Evolutionary conservation across 306 rosid genomes (phyloP).

Genomic region (Castanea sativa): DNA sequence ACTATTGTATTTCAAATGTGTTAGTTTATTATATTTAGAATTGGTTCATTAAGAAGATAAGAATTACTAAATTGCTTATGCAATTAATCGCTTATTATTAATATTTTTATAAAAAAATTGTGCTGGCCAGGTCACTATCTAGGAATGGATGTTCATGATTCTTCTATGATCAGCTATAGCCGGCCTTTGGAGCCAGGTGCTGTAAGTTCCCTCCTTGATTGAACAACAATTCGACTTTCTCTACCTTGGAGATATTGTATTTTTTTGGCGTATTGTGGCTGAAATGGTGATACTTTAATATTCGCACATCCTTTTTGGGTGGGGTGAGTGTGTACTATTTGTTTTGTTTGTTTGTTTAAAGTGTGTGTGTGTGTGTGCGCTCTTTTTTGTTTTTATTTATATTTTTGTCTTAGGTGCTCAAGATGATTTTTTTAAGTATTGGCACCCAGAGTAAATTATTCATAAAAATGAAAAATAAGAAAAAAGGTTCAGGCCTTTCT

Average conservation of each 20-base stretch:
- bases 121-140: slow-evolving; percentile 76
- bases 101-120: background rate
- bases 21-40: slow-evolving; percentile 14
- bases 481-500: background rate
- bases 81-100: slow-evolving; percentile 13
- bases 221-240: slow-evolving; percentile 14
- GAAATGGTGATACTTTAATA: slow-evolving; percentile 9
- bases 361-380: no score
- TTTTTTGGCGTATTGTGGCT: background rate
- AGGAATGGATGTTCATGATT: slow-evolving; percentile 95
- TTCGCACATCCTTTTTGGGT: background rate
- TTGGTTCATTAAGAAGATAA: background rate
- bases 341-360: background rate
- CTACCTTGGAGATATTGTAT: background rate
- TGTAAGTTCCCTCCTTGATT: slow-evolving; percentile 63
- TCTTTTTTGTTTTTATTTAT: no score
- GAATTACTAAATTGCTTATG: slow-evolving; percentile 6
- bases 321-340: background rate
- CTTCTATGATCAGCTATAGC: slow-evolving; percentile 60
- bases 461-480: no score
- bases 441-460: background rate
- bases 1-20: slow-evolving; percentile 3
- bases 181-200: slow-evolving; percentile 81
- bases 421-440: background rate
- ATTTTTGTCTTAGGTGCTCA: background rate